Evolutionary conservation across 257 asterid genomes (phyloP).

Genomic region (Gynochthodes officinalis): DNA sequence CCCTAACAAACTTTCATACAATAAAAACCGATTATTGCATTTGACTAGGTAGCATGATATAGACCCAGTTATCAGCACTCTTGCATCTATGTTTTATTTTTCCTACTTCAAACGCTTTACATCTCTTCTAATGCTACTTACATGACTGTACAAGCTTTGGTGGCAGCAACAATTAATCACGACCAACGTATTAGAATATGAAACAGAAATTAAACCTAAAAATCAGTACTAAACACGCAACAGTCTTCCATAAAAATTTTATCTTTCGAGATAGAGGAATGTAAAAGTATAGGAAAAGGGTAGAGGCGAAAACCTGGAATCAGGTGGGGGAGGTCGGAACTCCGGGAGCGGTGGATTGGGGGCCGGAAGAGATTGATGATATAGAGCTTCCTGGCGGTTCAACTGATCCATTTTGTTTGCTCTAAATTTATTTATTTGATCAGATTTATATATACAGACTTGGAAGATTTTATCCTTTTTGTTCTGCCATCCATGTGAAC

Average conservation of each 20-base stretch:
- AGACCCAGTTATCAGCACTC: background rate
- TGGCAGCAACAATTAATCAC: background rate
- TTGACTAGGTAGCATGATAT: background rate
- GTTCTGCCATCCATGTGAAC: background rate
- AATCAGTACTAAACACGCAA: background rate
- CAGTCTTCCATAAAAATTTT: background rate
- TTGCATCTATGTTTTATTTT: background rate
- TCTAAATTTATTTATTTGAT: background rate
- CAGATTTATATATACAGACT: background rate
- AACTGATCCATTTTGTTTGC: constrained; percentile 49
- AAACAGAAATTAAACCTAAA: background rate
- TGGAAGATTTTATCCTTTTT: background rate
- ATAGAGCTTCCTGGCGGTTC: constrained; percentile 35
- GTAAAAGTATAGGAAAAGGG: background rate
- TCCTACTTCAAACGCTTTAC: background rate
- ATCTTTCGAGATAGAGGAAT: background rate
- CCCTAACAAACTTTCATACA: background rate
- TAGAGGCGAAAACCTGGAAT: constrained; percentile 45
- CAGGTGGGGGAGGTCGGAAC: constrained; percentile 43
- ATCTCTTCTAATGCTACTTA: background rate
- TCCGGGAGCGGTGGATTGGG: constrained; percentile 39
- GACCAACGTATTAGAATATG: background rate
- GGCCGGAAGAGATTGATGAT: constrained; percentile 42
- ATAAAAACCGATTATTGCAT: background rate
- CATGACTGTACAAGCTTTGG: background rate